These are phyloP conservation scores for Russula emetica DNA, from an alignment of 768 basidiomycete species.

Conservation along the genomic window DNA sequence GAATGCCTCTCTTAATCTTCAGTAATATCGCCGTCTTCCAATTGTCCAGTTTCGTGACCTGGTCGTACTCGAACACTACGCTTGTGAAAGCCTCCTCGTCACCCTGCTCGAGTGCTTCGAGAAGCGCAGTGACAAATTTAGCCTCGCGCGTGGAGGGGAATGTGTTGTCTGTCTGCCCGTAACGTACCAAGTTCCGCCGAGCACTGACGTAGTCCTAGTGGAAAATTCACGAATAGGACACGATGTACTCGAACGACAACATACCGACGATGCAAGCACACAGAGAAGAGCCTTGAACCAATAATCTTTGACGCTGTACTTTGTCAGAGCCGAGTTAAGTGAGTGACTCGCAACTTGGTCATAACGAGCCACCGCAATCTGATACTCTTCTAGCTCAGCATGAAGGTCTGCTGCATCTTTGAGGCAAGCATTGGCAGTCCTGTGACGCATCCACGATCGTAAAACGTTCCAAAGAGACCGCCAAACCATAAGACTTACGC, in stretches of 20 bases:
- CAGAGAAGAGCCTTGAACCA: slow-evolving; percentile 88
- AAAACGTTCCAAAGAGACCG: neutral
- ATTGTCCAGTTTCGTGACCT: slow-evolving; percentile 87
- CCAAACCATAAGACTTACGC: slow-evolving; percentile 56
- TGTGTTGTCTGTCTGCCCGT: slow-evolving; percentile 75
- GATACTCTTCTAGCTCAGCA: slow-evolving; percentile 82
- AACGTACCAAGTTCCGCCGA: slow-evolving; percentile 71
- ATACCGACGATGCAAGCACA: slow-evolving; percentile 79
- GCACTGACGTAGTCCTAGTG: slow-evolving; percentile 81
- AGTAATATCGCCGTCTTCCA: slow-evolving; percentile 93
- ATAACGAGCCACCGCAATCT: slow-evolving; percentile 80
- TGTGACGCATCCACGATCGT: slow-evolving; percentile 35
- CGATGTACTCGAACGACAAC: slow-evolving; percentile 32
- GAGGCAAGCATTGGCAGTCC: slow-evolving; percentile 92
- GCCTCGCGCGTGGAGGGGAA: slow-evolving; percentile 89
- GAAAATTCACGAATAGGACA: neutral
- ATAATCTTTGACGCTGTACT: slow-evolving; percentile 98
- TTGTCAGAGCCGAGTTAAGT: slow-evolving; percentile 78
- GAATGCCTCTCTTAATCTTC: slow-evolving; percentile 80
- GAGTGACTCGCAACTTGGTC: slow-evolving; percentile 87
- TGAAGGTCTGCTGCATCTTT: slow-evolving; percentile 96
- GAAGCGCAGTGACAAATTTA: slow-evolving; percentile 75
- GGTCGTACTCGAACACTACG: slow-evolving; percentile 89
- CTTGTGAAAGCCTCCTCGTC: slow-evolving; percentile 73
- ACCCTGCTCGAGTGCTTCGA: slow-evolving; percentile 70